Percentiles rank a stretch among this genome's conserved stretches.
Conservation (phyloP, 345 rosid species). For the Orychophragmus violaceus region DNA sequence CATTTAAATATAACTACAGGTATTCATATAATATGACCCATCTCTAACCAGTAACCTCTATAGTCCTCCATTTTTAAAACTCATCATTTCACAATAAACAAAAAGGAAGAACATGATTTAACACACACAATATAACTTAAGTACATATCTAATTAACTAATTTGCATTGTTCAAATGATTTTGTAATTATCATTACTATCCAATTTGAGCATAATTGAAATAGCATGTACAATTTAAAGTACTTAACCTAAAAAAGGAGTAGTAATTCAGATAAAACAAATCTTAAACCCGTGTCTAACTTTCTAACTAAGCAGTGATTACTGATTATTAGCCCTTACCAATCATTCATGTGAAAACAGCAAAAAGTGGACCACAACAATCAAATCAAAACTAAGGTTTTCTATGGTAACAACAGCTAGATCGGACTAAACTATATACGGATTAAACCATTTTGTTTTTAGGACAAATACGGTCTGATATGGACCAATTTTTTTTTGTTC, state of each 20-base stretch:
- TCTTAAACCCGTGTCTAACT: background rate
- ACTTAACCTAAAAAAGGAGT: conserved; percentile 9
- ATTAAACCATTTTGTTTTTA: too few species aligned
- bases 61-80: too few species aligned
- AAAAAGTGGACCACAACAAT: background rate
- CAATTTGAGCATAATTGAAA: background rate
- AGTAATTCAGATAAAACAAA: background rate
- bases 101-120: background rate
- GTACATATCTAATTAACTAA: background rate
- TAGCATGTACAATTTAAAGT: background rate
- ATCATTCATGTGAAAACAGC: conserved; percentile 9
- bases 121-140: background rate
- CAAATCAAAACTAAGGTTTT: conserved; percentile 27
- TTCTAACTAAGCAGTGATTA: conserved; percentile 2
- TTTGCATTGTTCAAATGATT: conserved; percentile 6
- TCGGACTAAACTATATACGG: too few species aligned
- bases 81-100: background rate
- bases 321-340: conserved; percentile 5
- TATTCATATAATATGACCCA: background rate
- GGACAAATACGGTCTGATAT: too few species aligned
- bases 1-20: background rate
- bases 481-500: too few species aligned
- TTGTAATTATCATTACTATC: background rate
- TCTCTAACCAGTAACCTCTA: too few species aligned
- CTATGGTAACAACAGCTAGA: too few species aligned